These are phyloP conservation scores for Neopestalotiopsis rosae DNA, from an alignment of 2,329 filamentous ascomycete species.

Conservation along the genomic window DNA sequence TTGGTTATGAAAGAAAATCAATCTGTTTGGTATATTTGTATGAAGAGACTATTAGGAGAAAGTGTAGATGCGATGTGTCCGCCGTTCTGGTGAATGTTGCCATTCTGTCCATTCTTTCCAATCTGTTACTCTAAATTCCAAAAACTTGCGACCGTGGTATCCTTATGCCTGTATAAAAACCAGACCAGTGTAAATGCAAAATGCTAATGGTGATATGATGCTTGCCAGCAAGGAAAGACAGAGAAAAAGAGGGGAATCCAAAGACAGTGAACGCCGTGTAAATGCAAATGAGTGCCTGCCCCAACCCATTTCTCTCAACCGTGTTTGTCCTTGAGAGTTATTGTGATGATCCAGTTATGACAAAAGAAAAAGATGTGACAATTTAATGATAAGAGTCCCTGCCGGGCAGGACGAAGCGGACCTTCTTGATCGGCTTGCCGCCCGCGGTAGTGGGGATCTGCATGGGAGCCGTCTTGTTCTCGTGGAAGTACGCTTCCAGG, in stretches of 20 bases:
- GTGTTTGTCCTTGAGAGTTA: not conserved
- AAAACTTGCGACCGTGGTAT: not conserved
- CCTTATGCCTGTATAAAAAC: not conserved
- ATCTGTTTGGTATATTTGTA: not conserved
- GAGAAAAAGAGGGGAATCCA: too few relatives aligned
- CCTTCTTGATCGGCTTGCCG: slow-evolving; percentile 58
- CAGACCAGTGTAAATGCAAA: not conserved
- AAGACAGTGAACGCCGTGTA: slow-evolving; percentile 1
- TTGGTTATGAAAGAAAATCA: not conserved
- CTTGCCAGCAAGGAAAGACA: not conserved
- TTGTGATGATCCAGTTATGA: slow-evolving; percentile 18
- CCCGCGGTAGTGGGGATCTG: slow-evolving; percentile 45
- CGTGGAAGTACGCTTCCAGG: slow-evolving; percentile 28
- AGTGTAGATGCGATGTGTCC: not conserved
- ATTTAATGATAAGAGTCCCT: slow-evolving; percentile 36
- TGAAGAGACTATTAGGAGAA: not conserved
- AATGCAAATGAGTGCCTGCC: slow-evolving; percentile 19
- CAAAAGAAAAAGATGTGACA: not conserved
- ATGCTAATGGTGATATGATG: not conserved
- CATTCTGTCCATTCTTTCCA: not conserved
- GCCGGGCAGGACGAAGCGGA: slow-evolving; percentile 58
- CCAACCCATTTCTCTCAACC: not conserved
- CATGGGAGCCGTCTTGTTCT: slow-evolving; percentile 39
- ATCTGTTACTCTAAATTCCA: not conserved
- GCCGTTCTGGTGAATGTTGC: slow-evolving; percentile 6